phyloP scores from a whole-genome alignment of 257 asterid species.

The Phtheirospermum japonicum region DNA sequence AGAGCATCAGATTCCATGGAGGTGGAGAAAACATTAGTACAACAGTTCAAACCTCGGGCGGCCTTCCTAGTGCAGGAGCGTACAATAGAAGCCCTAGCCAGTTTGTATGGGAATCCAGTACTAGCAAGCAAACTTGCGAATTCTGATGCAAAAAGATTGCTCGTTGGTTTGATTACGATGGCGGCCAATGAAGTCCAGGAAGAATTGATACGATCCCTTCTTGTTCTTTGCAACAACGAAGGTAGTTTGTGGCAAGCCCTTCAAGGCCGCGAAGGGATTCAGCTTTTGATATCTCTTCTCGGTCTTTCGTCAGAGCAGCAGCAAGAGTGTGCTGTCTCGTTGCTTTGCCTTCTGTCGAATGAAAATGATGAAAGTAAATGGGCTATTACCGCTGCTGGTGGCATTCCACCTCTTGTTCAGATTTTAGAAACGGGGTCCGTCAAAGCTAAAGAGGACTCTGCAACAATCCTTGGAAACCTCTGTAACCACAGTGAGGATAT shows the following conservation, averaged over 20 bases:
- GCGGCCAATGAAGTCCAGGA: slow-evolving; percentile 89
- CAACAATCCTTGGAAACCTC: slow-evolving; percentile 94
- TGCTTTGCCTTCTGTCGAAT: slow-evolving; percentile 84
- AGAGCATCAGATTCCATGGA: slow-evolving; percentile 86
- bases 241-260: slow-evolving; percentile 96
- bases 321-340: slow-evolving; percentile 97
- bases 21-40: slow-evolving; percentile 80
- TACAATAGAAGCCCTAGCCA: slow-evolving; percentile 96
- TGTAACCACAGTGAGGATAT: slow-evolving; percentile 99
- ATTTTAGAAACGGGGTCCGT: slow-evolving; percentile 94
- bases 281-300: slow-evolving; percentile 90
- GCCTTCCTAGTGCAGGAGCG: slow-evolving; percentile 92
- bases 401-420: slow-evolving; percentile 98
- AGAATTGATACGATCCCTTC: slow-evolving; percentile 81
- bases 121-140: slow-evolving; percentile 75
- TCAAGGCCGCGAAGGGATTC: slow-evolving; percentile 99
- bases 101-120: slow-evolving; percentile 81
- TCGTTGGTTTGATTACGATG: slow-evolving; percentile 95
- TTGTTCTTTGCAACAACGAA: slow-evolving; percentile 75
- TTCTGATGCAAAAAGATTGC: slow-evolving; percentile 90
- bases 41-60: slow-evolving; percentile 65
- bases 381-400: slow-evolving; percentile 99
- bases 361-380: slow-evolving; percentile 98
- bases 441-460: slow-evolving; percentile 97
- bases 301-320: slow-evolving; percentile 99